phyloP scores from a whole-genome alignment of 352 stramenopile species.

The Phytopythium sindhum region DNA sequence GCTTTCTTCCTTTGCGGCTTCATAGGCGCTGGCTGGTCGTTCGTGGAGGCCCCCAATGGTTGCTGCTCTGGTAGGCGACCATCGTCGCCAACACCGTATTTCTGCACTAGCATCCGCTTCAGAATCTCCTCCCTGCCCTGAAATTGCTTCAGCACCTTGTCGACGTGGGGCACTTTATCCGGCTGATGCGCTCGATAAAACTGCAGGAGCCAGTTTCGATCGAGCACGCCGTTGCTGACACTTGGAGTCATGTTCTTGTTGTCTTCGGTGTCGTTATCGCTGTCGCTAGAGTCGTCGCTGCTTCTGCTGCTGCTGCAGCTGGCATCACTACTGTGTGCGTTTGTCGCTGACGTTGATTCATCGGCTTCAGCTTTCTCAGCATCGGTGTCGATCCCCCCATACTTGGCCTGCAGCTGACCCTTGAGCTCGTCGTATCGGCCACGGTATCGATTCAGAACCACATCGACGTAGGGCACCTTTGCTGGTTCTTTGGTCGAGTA shows the following conservation, averaged over 20 bases:
- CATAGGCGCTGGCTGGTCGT: neutral
- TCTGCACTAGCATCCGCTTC: slow-evolving; percentile 52
- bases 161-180: slow-evolving; percentile 39
- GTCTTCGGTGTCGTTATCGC: slow-evolving; percentile 14
- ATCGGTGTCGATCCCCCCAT: slow-evolving; percentile 20
- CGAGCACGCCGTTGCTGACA: slow-evolving; percentile 22
- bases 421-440: slow-evolving; percentile 55
- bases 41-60: neutral
- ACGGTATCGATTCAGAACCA: slow-evolving; percentile 55
- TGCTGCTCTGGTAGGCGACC: too few species aligned
- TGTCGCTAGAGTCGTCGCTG: slow-evolving; percentile 14
- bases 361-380: neutral
- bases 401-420: slow-evolving; percentile 46
- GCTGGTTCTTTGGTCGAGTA: slow-evolving; percentile 40
- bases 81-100: slow-evolving; percentile 26
- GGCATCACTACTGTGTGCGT: neutral
- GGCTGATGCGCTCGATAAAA: slow-evolving; percentile 60
- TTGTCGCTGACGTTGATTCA: too few species aligned
- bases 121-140: slow-evolving; percentile 57
- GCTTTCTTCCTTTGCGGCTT: slow-evolving; percentile 21
- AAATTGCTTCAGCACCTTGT: slow-evolving; percentile 59
- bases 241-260: slow-evolving; percentile 5
- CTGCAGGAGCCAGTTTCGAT: slow-evolving; percentile 44
- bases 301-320: slow-evolving; percentile 7
- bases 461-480: slow-evolving; percentile 54